phyloP scores from a whole-genome alignment of 2,329 filamentous ascomycete genomes.

The Decorospora gaudefroyi region DNA sequence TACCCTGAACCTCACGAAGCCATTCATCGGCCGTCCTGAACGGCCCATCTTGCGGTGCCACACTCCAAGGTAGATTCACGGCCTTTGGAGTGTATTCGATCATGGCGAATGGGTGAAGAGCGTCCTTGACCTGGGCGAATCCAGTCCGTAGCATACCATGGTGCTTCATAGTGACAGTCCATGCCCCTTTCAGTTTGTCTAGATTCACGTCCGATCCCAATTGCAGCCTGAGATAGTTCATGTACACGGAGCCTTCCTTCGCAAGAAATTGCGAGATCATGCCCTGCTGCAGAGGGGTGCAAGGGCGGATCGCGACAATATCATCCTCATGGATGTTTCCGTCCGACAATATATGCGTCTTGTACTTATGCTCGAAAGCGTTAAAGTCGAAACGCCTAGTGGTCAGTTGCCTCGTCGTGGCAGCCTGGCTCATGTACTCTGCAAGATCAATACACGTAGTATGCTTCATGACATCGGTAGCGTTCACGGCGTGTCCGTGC shows the following conservation, averaged over 20 bases:
- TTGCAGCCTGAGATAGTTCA: slow-evolving; percentile 69
- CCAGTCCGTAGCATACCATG: slow-evolving; percentile 79
- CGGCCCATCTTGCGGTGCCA: not conserved
- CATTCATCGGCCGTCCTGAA: slow-evolving; percentile 25
- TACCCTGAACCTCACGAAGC: slow-evolving; percentile 23
- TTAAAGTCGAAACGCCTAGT: slow-evolving; percentile 52
- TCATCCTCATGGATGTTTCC: slow-evolving; percentile 38
- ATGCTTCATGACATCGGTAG: slow-evolving; percentile 73
- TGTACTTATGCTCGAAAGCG: slow-evolving; percentile 56
- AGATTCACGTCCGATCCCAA: slow-evolving; percentile 52
- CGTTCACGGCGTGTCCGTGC: slow-evolving; percentile 62
- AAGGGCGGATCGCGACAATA: slow-evolving; percentile 70
- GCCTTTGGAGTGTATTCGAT: slow-evolving; percentile 58
- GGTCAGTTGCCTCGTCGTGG: not conserved
- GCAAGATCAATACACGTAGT: slow-evolving; percentile 45
- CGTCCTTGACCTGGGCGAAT: slow-evolving; percentile 66
- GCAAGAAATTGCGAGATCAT: slow-evolving; percentile 76
- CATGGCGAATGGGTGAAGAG: slow-evolving; percentile 72
- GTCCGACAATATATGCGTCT: slow-evolving; percentile 37
- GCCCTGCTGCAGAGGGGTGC: slow-evolving; percentile 76
- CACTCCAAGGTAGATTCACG: slow-evolving; percentile 45
- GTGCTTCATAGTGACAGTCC: slow-evolving; percentile 57
- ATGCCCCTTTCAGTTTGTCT: slow-evolving; percentile 59
- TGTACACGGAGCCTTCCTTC: slow-evolving; percentile 70
- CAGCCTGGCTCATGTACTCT: slow-evolving; percentile 16